Base-by-base conservation (phyloP, 2,329 filamentous ascomycete genomes). In the Cladobotryum mycophilum region DNA sequence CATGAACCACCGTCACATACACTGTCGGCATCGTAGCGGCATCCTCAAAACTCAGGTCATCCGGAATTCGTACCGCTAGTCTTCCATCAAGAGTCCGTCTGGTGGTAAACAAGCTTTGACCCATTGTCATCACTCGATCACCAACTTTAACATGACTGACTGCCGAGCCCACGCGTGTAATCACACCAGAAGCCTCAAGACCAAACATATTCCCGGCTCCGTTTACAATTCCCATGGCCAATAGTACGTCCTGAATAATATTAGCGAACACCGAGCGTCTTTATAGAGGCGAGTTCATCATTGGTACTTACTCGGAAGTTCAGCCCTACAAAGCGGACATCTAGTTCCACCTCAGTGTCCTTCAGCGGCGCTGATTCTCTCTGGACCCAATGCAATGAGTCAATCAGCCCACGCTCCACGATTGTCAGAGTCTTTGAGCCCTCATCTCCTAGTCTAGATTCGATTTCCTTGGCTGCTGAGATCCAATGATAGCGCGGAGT, bases 301-400 rank as follows among this genome's bases (percentile, higher is more conserved):
- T 20, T 30, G 25, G 25, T 11, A 30, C 25, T 30, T 30, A 30
- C 25, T 30, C 25, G 25, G 45, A 57, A 59, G 42, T 57, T 59
- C 14, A 59, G 20, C 12, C 55, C 54, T 2, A 46, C 57, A 2
- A 45, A 45, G 18, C 47, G 46, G 1, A 57, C 38, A 17, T 69
- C 55, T 5, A 74, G 62, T 51, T 73, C 68, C 11, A 74, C 58
- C 15, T 64, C 55, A 43, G 62, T 58, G 0, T 47, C 45, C 11
- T 41, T 7, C 15, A 54, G 34, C 12, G 54, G 53, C 25, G 15
- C 35, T 18, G 45, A 36, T 11, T 33, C 40, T 2, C 47, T 53
- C 46, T 41, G 25, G 14, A 42, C 15, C 53, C 64, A 64, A 8
- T 36, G 47, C 2, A 65, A 41, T 0, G 57, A 58, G 37, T 57